Evolutionary conservation across 495 filamentous ascomycete genomes (phyloP).

Genomic region (Penicillium tannophilum): DNA sequence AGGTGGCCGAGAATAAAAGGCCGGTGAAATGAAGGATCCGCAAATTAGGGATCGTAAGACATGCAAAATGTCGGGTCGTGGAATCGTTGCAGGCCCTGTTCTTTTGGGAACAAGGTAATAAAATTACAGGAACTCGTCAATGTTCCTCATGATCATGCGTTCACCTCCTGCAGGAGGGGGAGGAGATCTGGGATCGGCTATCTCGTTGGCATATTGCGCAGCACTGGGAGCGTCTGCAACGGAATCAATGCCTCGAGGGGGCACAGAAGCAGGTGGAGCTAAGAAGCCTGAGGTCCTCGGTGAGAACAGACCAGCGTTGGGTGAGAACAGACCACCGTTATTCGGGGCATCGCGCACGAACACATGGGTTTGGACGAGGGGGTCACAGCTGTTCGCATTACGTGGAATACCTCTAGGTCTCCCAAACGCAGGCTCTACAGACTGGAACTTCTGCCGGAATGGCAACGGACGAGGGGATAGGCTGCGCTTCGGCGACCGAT

Average conservation of each 20-base stretch:
- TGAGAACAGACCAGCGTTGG: slow-evolving; percentile 49
- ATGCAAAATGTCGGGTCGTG: slow-evolving; percentile 34
- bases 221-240: slow-evolving; percentile 30
- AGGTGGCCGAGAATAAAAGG: slow-evolving; percentile 11
- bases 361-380: slow-evolving; percentile 37
- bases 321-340: slow-evolving; percentile 47
- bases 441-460: slow-evolving; percentile 45
- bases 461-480: slow-evolving; percentile 46
- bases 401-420: slow-evolving; percentile 22
- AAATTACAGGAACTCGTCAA: slow-evolving; percentile 54
- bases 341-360: slow-evolving; percentile 43
- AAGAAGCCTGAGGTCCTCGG: slow-evolving; percentile 53
- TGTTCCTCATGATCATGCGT: slow-evolving; percentile 54
- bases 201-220: slow-evolving; percentile 32
- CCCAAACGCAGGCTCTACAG: slow-evolving; percentile 25
- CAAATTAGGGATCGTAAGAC: slow-evolving; percentile 19
- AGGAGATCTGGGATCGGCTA: slow-evolving; percentile 53
- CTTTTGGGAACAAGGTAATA: slow-evolving; percentile 9
- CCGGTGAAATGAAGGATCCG: slow-evolving; percentile 19
- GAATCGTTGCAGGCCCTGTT: slow-evolving; percentile 34
- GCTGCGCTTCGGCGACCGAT: slow-evolving; percentile 41
- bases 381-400: slow-evolving; percentile 32
- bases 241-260: slow-evolving; percentile 35
- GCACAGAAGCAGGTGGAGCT: slow-evolving; percentile 37
- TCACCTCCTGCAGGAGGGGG: slow-evolving; percentile 49